Conservation (phyloP, 1,284 basidiomycete genomes). For the Coriolopsis trogii region DNA sequence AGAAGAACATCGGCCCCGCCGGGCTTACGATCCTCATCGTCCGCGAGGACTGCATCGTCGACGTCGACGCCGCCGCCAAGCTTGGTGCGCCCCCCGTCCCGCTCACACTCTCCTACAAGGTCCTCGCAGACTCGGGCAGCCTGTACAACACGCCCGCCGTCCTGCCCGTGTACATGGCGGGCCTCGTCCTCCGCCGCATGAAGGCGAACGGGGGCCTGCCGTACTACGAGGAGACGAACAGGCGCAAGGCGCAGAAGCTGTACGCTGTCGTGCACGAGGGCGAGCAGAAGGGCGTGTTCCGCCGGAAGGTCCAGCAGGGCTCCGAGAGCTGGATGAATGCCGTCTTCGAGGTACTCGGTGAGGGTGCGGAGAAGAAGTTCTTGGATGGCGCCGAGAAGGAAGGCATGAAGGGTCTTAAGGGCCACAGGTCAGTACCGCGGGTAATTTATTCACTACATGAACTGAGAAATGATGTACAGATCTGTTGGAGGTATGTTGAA, state of each 20-base stretch:
- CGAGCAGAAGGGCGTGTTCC: constrained; percentile 69
- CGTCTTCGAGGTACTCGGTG: constrained; percentile 77
- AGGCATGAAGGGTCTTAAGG: constrained; percentile 87
- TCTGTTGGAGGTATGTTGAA: constrained; percentile 62
- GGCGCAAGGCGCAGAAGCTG: constrained; percentile 73
- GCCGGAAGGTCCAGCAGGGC: constrained; percentile 68
- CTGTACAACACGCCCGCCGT: constrained; percentile 97
- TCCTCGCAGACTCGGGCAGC: constrained; percentile 77
- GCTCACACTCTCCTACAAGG: constrained; percentile 85
- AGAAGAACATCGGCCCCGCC: constrained; percentile 98
- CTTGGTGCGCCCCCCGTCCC: constrained; percentile 81
- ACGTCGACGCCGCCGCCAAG: constrained; percentile 78
- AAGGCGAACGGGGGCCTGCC: constrained; percentile 70
- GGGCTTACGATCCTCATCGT: constrained; percentile 95
- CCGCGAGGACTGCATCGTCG: constrained; percentile 88
- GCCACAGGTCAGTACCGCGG: constrained; percentile 74
- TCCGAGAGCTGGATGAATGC: constrained; percentile 94
- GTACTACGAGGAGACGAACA: constrained; percentile 71
- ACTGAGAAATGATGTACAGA: constrained; percentile 34
- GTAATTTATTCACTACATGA: background rate
- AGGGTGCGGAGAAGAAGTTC: constrained; percentile 72
- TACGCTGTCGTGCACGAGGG: constrained; percentile 77
- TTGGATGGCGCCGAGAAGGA: constrained; percentile 75
- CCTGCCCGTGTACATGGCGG: constrained; percentile 90
- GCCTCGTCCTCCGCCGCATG: constrained; percentile 83